These are phyloP conservation scores for Mytilinidion resinicola DNA, from an alignment of 495 filamentous ascomycete species.

Conservation along the genomic window DNA sequence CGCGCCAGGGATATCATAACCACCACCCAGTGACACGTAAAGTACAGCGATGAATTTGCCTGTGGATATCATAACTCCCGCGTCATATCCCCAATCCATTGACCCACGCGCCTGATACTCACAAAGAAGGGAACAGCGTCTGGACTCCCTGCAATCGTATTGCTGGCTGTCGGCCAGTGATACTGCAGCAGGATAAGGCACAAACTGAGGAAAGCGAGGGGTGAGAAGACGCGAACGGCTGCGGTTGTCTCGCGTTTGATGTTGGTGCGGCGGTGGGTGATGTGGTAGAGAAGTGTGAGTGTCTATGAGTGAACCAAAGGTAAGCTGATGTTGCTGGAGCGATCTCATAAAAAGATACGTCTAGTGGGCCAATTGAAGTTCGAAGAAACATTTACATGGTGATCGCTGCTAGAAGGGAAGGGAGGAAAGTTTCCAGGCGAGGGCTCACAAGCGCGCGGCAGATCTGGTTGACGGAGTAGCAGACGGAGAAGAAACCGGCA, in stretches of 20 bases:
- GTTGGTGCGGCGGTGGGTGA: slow-evolving; percentile 72
- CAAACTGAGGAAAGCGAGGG: slow-evolving; percentile 71
- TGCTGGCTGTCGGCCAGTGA: slow-evolving; percentile 40
- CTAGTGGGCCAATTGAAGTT: no score
- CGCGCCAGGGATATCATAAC: no score
- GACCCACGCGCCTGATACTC: neutral
- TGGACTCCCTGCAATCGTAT: slow-evolving; percentile 52
- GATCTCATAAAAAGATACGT: no score
- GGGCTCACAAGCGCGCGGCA: no score
- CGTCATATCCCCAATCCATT: neutral
- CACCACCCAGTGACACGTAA: no score
- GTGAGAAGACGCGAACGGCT: slow-evolving; percentile 68
- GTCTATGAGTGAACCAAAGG: slow-evolving; percentile 42
- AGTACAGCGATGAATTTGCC: no score
- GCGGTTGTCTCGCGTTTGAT: slow-evolving; percentile 76
- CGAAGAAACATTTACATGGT: no score
- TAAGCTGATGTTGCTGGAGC: neutral
- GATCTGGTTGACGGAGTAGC: no score
- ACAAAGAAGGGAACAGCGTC: slow-evolving; percentile 56
- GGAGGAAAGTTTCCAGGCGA: no score
- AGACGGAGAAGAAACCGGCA: neutral
- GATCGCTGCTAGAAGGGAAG: no score
- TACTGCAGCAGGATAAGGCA: slow-evolving; percentile 61
- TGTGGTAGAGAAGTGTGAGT: slow-evolving; percentile 71
- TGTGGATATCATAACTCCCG: neutral